Conservation (phyloP, 371 early-diverging fungal species). For the Amoeboaphelidium protococcarum region DNA sequence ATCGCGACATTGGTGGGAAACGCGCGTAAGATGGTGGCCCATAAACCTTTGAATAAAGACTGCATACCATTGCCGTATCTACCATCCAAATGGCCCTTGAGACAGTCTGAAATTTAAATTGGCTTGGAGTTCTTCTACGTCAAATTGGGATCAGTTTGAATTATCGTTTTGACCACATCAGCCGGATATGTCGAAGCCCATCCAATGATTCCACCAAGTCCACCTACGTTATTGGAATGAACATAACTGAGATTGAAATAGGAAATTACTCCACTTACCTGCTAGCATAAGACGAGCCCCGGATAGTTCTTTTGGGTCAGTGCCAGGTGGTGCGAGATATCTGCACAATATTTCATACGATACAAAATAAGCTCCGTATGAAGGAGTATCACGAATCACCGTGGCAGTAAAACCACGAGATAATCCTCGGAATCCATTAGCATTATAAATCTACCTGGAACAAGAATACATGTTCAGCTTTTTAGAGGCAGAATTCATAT, state of each 20-base stretch:
- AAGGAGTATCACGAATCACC: slow-evolving; percentile 40
- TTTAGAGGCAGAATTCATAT: slow-evolving; percentile 2
- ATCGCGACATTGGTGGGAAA: slow-evolving; percentile 66
- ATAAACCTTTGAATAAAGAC: slow-evolving; percentile 35
- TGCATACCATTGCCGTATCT: slow-evolving; percentile 32
- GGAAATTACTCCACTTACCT: too few species aligned
- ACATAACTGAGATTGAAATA: too few species aligned
- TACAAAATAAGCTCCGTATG: slow-evolving; percentile 48
- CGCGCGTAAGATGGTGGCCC: slow-evolving; percentile 46
- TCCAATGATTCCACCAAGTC: slow-evolving; percentile 38
- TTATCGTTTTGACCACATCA: slow-evolving; percentile 52
- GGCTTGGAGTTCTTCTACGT: not conserved
- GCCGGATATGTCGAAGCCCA: slow-evolving; percentile 48
- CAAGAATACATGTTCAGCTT: not conserved
- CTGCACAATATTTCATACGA: slow-evolving; percentile 32
- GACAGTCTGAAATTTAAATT: not conserved
- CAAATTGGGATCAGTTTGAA: slow-evolving; percentile 19
- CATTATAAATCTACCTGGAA: slow-evolving; percentile 18
- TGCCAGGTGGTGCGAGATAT: slow-evolving; percentile 9
- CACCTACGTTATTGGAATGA: too few species aligned
- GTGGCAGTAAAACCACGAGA: slow-evolving; percentile 34
- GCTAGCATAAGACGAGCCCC: slow-evolving; percentile 28
- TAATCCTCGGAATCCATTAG: slow-evolving; percentile 29
- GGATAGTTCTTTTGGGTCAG: slow-evolving; percentile 17
- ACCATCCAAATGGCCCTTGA: slow-evolving; percentile 16